A percentile compares a stretch with the other conserved stretches of the same genome.
Evolutionary conservation across 306 rosid genomes (phyloP).

Genomic region (Mucuna pruriens): DNA sequence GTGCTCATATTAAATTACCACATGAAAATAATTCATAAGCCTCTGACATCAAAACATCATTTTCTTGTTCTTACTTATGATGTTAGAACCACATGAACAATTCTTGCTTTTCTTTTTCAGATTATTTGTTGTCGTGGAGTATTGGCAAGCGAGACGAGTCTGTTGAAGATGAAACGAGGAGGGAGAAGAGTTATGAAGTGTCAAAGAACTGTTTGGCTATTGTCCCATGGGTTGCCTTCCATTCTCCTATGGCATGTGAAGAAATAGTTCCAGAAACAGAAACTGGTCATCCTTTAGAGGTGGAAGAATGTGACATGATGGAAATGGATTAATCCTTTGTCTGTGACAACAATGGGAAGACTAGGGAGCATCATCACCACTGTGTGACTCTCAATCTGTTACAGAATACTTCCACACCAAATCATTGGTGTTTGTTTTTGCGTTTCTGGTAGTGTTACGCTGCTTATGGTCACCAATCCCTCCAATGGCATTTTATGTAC

Average conservation of each 20-base stretch:
- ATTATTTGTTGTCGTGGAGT: slow-evolving; percentile 34
- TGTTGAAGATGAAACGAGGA: slow-evolving; percentile 29
- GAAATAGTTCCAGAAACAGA: slow-evolving; percentile 28
- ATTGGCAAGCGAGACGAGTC: slow-evolving; percentile 14
- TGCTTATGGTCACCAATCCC: background rate
- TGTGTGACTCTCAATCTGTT: slow-evolving; percentile 26
- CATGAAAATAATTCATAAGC: background rate
- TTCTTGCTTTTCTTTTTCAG: slow-evolving; percentile 9
- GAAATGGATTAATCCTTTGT: slow-evolving; percentile 41
- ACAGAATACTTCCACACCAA: slow-evolving; percentile 26
- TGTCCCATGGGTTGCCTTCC: slow-evolving; percentile 54
- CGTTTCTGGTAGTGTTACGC: slow-evolving; percentile 11
- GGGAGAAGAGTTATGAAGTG: slow-evolving; percentile 34
- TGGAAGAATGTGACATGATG: slow-evolving; percentile 53
- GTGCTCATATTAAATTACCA: background rate
- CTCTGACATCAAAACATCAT: background rate
- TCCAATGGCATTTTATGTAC: slow-evolving; percentile 14
- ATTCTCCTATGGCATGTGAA: slow-evolving; percentile 23
- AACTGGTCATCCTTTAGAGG: slow-evolving; percentile 30
- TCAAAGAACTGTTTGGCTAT: slow-evolving; percentile 46
- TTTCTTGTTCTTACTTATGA: background rate
- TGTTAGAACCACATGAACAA: background rate
- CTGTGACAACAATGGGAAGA: background rate
- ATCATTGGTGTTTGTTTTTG: slow-evolving; percentile 36
- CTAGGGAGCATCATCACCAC: slow-evolving; percentile 28